Base-by-base conservation (phyloP, 495 filamentous ascomycete species). In the Acidiella bohemica region DNA sequence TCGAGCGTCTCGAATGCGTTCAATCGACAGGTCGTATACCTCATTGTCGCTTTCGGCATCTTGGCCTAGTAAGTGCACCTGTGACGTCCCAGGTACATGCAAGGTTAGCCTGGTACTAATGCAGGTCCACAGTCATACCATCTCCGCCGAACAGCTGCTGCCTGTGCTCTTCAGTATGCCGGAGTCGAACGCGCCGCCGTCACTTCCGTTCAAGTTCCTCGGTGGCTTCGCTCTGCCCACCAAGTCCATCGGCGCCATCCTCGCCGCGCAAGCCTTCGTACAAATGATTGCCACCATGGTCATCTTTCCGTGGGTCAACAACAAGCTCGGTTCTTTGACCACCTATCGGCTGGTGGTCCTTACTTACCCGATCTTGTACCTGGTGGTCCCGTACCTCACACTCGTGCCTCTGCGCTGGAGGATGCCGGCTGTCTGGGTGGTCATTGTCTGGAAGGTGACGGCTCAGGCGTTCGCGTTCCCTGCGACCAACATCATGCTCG, bases 101-200 rank as follows among this genome's bases (percentile, higher is more conserved):
- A 38, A n/a, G 16, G 36, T 5, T 16, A 13, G 4, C 5, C 9
- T 42, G 16, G 10, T 28, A 39, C 37, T 49, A 40, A 40, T 12
- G 14, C 22, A 30, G n/a, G 23, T 41, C 27, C 46, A 44, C 61
- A 94, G 86, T 36, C 80, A 84, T 52, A 81, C 80, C 36, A 93
- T 97, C 55, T 85, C 84, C 0, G 93, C 93, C 50, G 90, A 97
- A 64, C 80, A 93, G 55, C 66, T 96, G 23, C 75, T 96, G 48
- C 92, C 90, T 0, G 81, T 95, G 3, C 81, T 96, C 45, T 71
- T 97, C 41, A 92, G 83, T 54, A 87, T 81, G 17, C 72, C 74
- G 14, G 60, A 67, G 31, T 75, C 76, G 16, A 51, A 63, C 36
- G 59, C 61, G 25, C 56, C 63, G 7, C 66, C 73, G 5, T 63